Conservation (phyloP, 2,329 filamentous ascomycete species). For the Oidium heveae region DNA sequence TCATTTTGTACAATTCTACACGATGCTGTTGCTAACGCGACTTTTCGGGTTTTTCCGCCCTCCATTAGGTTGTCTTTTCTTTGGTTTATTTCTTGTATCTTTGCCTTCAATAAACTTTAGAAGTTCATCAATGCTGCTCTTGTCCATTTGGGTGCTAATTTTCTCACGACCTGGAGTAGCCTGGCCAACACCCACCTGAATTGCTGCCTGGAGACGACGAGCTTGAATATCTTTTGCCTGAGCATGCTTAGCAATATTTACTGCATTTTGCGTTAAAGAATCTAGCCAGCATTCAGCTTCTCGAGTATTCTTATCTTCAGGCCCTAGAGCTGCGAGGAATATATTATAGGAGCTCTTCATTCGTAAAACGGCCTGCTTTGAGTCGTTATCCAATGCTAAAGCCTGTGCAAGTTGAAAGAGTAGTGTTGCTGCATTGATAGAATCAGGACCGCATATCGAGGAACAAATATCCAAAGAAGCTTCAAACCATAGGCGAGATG, state of each 20-base stretch:
- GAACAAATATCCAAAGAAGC: constrained; percentile 75
- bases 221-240: constrained; percentile 73
- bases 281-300: constrained; percentile 93
- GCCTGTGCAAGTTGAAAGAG: constrained; percentile 95
- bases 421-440: constrained; percentile 79
- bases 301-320: constrained; percentile 91
- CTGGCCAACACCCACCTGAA: constrained; percentile 23
- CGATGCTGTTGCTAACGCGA: constrained; percentile 15
- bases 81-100: constrained; percentile 25
- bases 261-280: constrained; percentile 85
- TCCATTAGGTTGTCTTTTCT: constrained; percentile 24
- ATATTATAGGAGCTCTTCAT: constrained; percentile 97
- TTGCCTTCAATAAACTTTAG: constrained; percentile 80
- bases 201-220: constrained; percentile 39
- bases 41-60: constrained; percentile 30
- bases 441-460: constrained; percentile 66
- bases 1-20: neutral
- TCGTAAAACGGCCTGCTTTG: constrained; percentile 67
- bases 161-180: constrained; percentile 17
- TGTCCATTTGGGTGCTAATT: constrained; percentile 26
- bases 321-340: constrained; percentile 66
- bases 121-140: constrained; percentile 74
- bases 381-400: constrained; percentile 81
- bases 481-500: constrained; percentile 93
- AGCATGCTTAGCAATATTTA: constrained; percentile 78